Base-by-base conservation (phyloP, 495 filamentous ascomycete species). In the Cryomyces antarcticus region DNA sequence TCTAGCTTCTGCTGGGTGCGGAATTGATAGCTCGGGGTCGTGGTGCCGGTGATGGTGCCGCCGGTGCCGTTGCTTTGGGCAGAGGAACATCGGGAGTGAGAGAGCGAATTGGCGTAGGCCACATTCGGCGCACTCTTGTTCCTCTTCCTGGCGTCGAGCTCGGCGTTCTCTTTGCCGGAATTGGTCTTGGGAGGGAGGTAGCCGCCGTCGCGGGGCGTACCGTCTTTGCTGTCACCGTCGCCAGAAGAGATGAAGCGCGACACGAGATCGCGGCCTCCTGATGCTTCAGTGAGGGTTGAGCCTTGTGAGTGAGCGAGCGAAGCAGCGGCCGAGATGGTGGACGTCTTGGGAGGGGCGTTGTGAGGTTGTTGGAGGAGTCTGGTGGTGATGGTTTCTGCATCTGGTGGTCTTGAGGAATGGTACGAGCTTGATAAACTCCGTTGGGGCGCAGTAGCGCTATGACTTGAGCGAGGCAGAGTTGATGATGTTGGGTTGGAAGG, bases 1-100 rank as follows among this genome's bases (percentile, higher is more conserved):
- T 77, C 72, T 9, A 82, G 59, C 45, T 82, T 82, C 51, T 81
- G 77, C 54, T 82, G 77, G 5, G 73, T 80, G 46, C 39, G 48
- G 17, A 24, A 24, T 46, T 43, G 13, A n/a, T 39, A 42, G 27
- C 30, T 43, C 40, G 36, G 37, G 11, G 6, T 7, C 1, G 38
- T 7, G 29, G 28, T n/a, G 40, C 5, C 36, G 29, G 42, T 28
- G 31, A 10, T 12, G 41, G 9, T 37, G 28, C 11, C 27, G 28
- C 9, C 7, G 27, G 24, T 7, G 39, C 39, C 17, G 28, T 10
- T 6, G 28, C 28, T 28, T 6, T 5, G 41, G 41, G 28, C 24
- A 38, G 33, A 24, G 10, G 38, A 39, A 9, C 9, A 2, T 39
- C 9, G 7, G 9, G 38, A 11, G 7, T 9, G 27, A 10, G 38